phyloP scores from a whole-genome alignment of 768 basidiomycete genomes.

The Fomitopsis serialis region DNA sequence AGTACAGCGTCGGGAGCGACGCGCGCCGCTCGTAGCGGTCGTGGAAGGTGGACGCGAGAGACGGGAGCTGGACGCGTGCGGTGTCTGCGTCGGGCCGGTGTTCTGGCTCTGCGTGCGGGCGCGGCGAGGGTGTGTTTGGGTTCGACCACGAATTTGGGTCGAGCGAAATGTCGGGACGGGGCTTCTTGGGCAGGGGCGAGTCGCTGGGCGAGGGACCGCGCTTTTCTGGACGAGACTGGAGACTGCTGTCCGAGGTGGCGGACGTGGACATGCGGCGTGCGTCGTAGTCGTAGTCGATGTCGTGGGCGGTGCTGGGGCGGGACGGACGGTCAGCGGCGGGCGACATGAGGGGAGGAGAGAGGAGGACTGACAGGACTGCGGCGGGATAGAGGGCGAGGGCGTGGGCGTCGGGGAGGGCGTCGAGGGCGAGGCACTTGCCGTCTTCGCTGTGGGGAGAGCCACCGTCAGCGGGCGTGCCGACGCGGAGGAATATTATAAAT shows the following conservation, averaged over 20 bases:
- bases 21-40: constrained; percentile 55
- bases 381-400: constrained; percentile 38
- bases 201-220: constrained; percentile 50
- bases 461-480: constrained; percentile 4
- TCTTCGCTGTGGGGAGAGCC: constrained; percentile 28
- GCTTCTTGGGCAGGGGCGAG: constrained; percentile 44
- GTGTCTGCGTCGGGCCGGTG: constrained; percentile 38
- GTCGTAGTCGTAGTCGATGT: constrained; percentile 52
- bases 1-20: constrained; percentile 56
- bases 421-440: constrained; percentile 29
- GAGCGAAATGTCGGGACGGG: constrained; percentile 27
- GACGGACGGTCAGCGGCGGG: constrained; percentile 10
- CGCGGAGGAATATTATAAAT: background rate
- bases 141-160: constrained; percentile 18
- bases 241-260: constrained; percentile 62
- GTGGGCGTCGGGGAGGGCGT: constrained; percentile 29
- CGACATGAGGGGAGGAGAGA: constrained; percentile 23
- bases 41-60: constrained; percentile 67
- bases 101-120: constrained; percentile 17
- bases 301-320: constrained; percentile 9
- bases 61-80: constrained; percentile 64
- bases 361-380: constrained; percentile 17
- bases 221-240: constrained; percentile 57
- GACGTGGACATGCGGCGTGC: constrained; percentile 75
- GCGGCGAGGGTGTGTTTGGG: constrained; percentile 20